These are phyloP conservation scores for Blastomyces emzantsi DNA, from an alignment of 2,329 filamentous ascomycete species.

Conservation along the genomic window DNA sequence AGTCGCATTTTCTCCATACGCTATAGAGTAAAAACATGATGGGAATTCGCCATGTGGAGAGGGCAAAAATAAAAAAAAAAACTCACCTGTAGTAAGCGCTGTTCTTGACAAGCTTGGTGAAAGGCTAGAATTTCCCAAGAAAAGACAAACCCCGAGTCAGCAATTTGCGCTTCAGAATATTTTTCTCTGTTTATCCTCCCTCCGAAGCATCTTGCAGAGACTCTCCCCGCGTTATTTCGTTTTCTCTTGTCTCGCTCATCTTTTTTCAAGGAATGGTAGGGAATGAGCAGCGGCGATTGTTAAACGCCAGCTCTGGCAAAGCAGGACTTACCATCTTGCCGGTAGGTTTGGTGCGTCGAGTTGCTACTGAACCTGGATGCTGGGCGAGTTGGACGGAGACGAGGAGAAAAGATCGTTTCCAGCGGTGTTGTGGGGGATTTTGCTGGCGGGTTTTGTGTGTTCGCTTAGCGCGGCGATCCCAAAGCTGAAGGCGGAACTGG, in stretches of 20 bases:
- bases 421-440: slow-evolving; percentile 20
- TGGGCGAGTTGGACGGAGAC: slow-evolving; percentile 29
- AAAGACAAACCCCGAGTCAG: slow-evolving; percentile 71
- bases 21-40: too few relatives aligned
- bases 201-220: slow-evolving; percentile 99
- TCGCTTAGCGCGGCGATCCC: slow-evolving; percentile 35
- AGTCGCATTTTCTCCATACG: neutral
- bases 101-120: slow-evolving; percentile 95
- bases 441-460: slow-evolving; percentile 34
- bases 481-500: slow-evolving; percentile 18
- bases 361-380: slow-evolving; percentile 15
- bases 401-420: slow-evolving; percentile 19
- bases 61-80: slow-evolving; percentile 7
- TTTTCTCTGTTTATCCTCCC: slow-evolving; percentile 26
- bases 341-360: slow-evolving; percentile 24
- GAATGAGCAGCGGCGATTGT: slow-evolving; percentile 12
- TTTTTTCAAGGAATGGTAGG: slow-evolving; percentile 14
- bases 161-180: slow-evolving; percentile 96
- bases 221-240: slow-evolving; percentile 43
- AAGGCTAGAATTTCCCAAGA: slow-evolving; percentile 48
- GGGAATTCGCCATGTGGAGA: neutral
- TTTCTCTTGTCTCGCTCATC: slow-evolving; percentile 16
- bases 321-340: slow-evolving; percentile 39
- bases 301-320: slow-evolving; percentile 19
- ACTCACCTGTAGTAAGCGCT: slow-evolving; percentile 97